Evolutionary conservation across 2,329 filamentous ascomycete genomes (phyloP), one percentile per base, ranked within the genome.

Genomic region (Colletotrichum kahawae): DNA sequence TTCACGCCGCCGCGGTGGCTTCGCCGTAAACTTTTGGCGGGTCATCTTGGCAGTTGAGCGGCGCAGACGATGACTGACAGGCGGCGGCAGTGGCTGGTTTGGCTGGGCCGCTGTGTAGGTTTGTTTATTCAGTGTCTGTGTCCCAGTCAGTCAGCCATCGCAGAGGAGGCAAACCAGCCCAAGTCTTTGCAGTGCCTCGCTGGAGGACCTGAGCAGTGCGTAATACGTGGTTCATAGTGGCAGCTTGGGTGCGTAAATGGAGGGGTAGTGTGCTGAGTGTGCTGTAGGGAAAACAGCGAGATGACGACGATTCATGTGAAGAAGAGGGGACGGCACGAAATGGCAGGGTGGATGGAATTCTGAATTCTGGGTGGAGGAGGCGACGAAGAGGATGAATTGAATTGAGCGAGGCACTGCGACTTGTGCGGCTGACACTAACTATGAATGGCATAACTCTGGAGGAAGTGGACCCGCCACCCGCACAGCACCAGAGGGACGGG

Each of bases 271-370:
- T 38, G 60, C 18, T 63, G 57, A 33, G 31, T 63, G 16, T 57
- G 14, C 54, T 57, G 54, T 21, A 21, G 6, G 43, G 56, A 6
- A 62, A 24, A 43, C 33, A 21, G 38, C 51, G 5, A 34, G 36
- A 62, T 74, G 67, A 71, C 59, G 67, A 62, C 51, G 62, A 67
- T 71, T 71, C 71, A 71, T 67, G 71, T 71, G 54, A 67, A 62
- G 29, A 51, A 57, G 59, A 48, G 66, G 48, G 33, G 60, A 48
- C 62, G 43, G 24, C 36, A 48, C 27, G 21, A 63, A 36, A 2
- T 16, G 21, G 31, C 43, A 51, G 43, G 18, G 43, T 51, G 33
- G 33, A 34, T 63, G 60, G 60, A 38, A 29, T 63, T 38, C 31
- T 31, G 60, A n/a, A 60, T 51, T 51, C n/a, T 51, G 43, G 43